phyloP scores from a whole-genome alignment of 352 stramenopile species.

The Pythium vanterpoolii region DNA sequence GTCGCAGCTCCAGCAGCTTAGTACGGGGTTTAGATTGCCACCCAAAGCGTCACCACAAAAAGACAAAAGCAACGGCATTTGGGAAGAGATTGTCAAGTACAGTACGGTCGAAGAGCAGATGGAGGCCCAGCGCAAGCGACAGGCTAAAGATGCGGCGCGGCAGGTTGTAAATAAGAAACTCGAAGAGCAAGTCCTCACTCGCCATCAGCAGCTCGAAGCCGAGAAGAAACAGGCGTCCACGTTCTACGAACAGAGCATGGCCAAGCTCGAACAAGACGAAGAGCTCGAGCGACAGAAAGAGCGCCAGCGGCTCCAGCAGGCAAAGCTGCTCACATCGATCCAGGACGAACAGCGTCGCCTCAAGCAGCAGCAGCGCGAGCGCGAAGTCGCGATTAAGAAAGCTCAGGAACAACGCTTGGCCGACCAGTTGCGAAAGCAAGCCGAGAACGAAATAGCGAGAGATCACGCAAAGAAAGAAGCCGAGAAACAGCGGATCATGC shows the following conservation, averaged over 20 bases:
- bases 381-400: conserved; percentile 48
- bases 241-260: conserved; percentile 51
- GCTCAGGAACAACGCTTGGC: conserved; percentile 48
- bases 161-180: conserved; percentile 40
- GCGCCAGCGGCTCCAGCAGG: conserved; percentile 39
- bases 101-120: conserved; percentile 62
- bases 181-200: conserved; percentile 49
- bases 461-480: conserved; percentile 46
- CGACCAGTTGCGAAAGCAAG: conserved; percentile 46
- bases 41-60: conserved; percentile 67
- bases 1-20: conserved; percentile 67
- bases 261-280: conserved; percentile 44
- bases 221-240: conserved; percentile 42
- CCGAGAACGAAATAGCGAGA: conserved; percentile 46
- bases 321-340: conserved; percentile 61
- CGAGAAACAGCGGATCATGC: conserved; percentile 58
- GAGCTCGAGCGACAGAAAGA: conserved; percentile 61
- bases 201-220: conserved; percentile 30
- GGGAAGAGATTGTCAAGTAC: conserved; percentile 84
- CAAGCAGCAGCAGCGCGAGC: conserved; percentile 56
- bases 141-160: conserved; percentile 28
- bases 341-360: conserved; percentile 61
- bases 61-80: conserved; percentile 74
- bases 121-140: conserved; percentile 44
- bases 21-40: conserved; percentile 58